These are phyloP conservation scores for Globisporangium lucens DNA, from an alignment of 352 stramenopile species.

Conservation along the genomic window DNA sequence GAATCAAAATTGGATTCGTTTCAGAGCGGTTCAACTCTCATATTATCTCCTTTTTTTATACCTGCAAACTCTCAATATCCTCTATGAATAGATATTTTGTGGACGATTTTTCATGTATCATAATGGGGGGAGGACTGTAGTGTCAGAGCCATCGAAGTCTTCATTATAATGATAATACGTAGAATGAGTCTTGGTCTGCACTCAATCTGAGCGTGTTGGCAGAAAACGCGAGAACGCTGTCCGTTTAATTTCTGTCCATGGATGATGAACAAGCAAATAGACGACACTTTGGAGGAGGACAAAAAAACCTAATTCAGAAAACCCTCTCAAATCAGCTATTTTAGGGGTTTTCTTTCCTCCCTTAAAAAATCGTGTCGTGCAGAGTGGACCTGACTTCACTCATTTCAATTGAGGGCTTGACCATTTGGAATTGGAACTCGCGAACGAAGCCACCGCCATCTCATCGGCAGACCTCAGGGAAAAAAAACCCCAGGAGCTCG, in stretches of 20 bases:
- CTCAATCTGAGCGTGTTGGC: not conserved
- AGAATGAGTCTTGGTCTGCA: not conserved
- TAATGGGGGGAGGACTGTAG: no score
- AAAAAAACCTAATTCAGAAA: not conserved
- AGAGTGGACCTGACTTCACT: slow-evolving; percentile 1
- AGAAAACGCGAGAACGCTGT: not conserved
- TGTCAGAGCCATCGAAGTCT: no score
- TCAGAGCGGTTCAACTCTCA: no score
- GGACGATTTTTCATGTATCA: no score
- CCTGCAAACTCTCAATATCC: no score
- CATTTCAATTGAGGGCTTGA: not conserved
- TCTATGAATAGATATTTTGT: no score
- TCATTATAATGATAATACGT: no score
- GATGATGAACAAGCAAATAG: not conserved
- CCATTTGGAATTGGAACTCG: not conserved
- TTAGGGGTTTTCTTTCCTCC: not conserved
- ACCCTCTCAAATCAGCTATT: not conserved
- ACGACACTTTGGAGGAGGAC: not conserved
- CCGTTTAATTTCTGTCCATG: not conserved
- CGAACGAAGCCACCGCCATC: slow-evolving; percentile 3
- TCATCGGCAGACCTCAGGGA: not conserved
- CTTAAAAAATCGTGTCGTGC: not conserved
- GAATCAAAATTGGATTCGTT: no score
- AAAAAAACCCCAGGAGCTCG: not conserved
- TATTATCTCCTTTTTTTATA: no score